These are phyloP conservation scores for Gentiana macrophylla DNA, from an alignment of 257 asterid species.

Conservation along the genomic window DNA sequence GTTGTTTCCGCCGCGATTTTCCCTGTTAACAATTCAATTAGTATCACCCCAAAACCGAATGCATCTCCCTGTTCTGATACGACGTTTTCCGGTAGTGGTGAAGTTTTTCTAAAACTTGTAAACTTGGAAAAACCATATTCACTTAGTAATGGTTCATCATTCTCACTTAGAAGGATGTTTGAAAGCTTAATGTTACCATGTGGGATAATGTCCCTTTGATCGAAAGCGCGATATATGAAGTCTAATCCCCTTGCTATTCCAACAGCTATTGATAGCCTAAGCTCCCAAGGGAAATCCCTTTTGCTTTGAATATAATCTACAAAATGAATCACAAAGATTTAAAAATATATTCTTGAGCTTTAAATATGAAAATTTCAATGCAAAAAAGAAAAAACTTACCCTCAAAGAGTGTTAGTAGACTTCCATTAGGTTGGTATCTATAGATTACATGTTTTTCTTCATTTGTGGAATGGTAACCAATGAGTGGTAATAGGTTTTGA, in stretches of 20 bases:
- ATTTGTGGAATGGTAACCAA: conserved; percentile 25
- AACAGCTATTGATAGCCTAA: conserved; percentile 27
- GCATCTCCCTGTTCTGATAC: conserved; percentile 21
- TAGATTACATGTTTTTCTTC: conserved; percentile 35
- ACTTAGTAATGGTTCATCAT: conserved; percentile 27
- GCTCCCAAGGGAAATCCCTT: conserved; percentile 31
- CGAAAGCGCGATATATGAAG: conserved; percentile 18
- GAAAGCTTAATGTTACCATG: conserved; percentile 44
- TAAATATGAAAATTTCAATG: too few species aligned
- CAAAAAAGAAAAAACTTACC: conserved; percentile 13
- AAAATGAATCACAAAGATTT: neutral
- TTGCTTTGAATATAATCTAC: conserved; percentile 26
- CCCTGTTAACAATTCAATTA: conserved; percentile 33
- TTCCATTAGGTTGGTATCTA: conserved; percentile 32
- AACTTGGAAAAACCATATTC: conserved; percentile 31
- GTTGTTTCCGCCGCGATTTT: conserved; percentile 20
- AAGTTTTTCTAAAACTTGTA: conserved; percentile 1
- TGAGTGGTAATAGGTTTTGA: conserved; percentile 32
- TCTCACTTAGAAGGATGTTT: conserved; percentile 27
- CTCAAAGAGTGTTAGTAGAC: conserved; percentile 24
- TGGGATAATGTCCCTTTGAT: conserved; percentile 20
- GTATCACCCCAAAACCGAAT: conserved; percentile 25
- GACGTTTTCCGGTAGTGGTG: conserved; percentile 17
- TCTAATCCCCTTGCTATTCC: conserved; percentile 34
- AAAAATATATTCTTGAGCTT: too few species aligned